These are phyloP conservation scores for Erythrobasidium yunnanense DNA, from an alignment of 768 basidiomycete genomes.

Conservation along the genomic window DNA sequence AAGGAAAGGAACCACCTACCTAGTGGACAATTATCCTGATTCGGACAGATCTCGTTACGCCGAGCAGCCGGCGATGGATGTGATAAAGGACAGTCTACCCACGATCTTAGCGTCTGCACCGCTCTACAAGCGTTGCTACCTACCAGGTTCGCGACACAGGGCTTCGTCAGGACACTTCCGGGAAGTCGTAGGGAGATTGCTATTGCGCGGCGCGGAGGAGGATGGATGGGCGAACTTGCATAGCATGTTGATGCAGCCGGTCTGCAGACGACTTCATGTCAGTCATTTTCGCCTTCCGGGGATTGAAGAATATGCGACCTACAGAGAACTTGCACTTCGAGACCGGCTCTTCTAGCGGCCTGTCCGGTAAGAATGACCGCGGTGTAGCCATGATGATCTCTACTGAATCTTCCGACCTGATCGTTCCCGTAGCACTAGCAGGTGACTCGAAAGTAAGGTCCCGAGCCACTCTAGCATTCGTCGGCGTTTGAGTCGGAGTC, in stretches of 20 bases:
- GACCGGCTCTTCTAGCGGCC: background rate
- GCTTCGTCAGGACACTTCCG: background rate
- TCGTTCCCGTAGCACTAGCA: background rate
- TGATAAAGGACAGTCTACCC: background rate
- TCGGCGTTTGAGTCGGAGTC: background rate
- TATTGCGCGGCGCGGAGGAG: background rate
- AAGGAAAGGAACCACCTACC: background rate
- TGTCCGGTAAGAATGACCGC: background rate
- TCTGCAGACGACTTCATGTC: background rate
- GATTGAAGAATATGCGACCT: background rate
- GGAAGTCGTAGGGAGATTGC: background rate
- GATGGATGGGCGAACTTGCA: constrained; percentile 6
- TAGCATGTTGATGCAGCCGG: background rate
- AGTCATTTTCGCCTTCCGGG: background rate
- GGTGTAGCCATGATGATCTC: constrained; percentile 17
- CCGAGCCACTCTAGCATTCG: background rate
- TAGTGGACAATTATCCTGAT: constrained; percentile 16
- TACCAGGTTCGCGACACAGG: background rate
- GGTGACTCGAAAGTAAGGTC: background rate
- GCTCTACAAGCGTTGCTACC: too few species aligned
- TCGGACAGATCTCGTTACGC: background rate
- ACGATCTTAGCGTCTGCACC: background rate
- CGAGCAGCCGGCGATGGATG: constrained; percentile 8
- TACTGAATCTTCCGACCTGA: constrained; percentile 11
- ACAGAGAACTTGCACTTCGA: background rate